Evolutionary conservation across 2,329 filamentous ascomycete genomes (phyloP).

Genomic region (Fusarium secorum): DNA sequence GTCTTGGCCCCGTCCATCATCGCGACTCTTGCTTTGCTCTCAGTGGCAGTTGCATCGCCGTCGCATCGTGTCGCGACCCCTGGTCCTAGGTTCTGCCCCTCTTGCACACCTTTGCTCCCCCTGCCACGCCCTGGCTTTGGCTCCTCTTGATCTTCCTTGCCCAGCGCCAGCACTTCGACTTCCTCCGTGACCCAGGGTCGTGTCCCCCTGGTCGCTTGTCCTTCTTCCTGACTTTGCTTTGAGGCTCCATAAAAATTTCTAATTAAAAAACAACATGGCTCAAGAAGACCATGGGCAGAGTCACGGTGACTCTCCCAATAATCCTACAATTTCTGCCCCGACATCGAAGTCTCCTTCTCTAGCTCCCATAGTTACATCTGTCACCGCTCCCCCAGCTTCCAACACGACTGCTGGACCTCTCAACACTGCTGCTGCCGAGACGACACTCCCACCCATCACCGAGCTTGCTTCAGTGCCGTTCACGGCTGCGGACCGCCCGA

Average conservation of each 20-base stretch:
- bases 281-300: slow-evolving; percentile 45
- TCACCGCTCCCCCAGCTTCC: slow-evolving; percentile 33
- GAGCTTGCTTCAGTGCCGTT: slow-evolving; percentile 30
- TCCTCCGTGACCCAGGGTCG: slow-evolving; percentile 44
- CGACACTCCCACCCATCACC: slow-evolving; percentile 25
- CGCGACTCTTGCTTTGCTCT: slow-evolving; percentile 27
- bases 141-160: slow-evolving; percentile 41
- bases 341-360: slow-evolving; percentile 39
- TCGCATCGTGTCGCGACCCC: slow-evolving; percentile 39
- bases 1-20: slow-evolving; percentile 36
- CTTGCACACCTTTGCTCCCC: slow-evolving; percentile 36
- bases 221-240: slow-evolving; percentile 45
- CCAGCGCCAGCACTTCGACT: slow-evolving; percentile 36
- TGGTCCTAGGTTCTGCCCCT: slow-evolving; percentile 39
- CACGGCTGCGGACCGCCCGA: slow-evolving; percentile 22
- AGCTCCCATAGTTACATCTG: slow-evolving; percentile 36
- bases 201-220: slow-evolving; percentile 41
- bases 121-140: slow-evolving; percentile 40
- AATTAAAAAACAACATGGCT: slow-evolving; percentile 48
- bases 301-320: slow-evolving; percentile 43
- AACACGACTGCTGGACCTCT: slow-evolving; percentile 14
- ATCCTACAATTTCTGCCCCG: slow-evolving; percentile 38
- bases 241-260: slow-evolving; percentile 50
- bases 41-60: slow-evolving; percentile 31
- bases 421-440: slow-evolving; percentile 26